phyloP scores from a whole-genome alignment of 2,329 filamentous ascomycete genomes.

The Aspergillus floridensis region DNA sequence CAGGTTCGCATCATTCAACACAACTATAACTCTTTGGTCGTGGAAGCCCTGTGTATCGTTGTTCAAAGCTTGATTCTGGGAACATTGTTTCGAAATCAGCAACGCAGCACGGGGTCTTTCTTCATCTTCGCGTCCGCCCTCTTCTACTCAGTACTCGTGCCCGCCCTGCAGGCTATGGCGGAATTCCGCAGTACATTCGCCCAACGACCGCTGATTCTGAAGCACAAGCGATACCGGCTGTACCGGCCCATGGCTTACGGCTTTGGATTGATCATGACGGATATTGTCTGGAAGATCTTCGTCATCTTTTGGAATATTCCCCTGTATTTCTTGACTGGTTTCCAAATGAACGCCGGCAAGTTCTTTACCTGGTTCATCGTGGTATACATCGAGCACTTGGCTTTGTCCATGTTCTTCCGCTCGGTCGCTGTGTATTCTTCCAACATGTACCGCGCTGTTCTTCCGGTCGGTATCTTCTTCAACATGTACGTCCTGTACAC shows the following conservation, averaged over 20 bases:
- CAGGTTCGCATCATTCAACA: conserved; percentile 7
- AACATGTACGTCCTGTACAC: conserved; percentile 74
- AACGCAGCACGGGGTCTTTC: conserved; percentile 2
- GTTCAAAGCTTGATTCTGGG: conserved; percentile 14
- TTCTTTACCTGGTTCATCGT: conserved; percentile 70
- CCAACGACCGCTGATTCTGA: conserved; percentile 15
- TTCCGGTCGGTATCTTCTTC: conserved; percentile 72
- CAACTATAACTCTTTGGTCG: conserved; percentile 1
- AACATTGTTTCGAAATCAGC: conserved; percentile 16
- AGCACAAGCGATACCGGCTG: conserved; percentile 14
- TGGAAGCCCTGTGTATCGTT: conserved; percentile 5
- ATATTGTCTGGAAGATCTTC: conserved; percentile 66
- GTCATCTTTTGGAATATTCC: conserved; percentile 71
- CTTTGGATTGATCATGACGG: conserved; percentile 76
- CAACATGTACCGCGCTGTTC: conserved; percentile 79
- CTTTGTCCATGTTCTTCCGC: conserved; percentile 72
- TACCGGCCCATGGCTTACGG: conserved; percentile 70
- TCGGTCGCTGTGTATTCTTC: conserved; percentile 69
- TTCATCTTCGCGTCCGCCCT: conserved; percentile 12
- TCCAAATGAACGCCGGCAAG: conserved; percentile 62
- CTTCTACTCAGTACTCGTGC: conserved; percentile 15
- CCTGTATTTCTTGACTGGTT: conserved; percentile 70
- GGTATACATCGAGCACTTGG: conserved; percentile 48
- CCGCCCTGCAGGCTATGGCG: conserved; percentile 10
- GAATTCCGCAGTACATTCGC: conserved; percentile 16